A percentile compares a stretch with the other conserved stretches of the same genome.
Evolutionary conservation across 2,329 filamentous ascomycete genomes (phyloP).

Genomic region (Penicillium sumatraense): DNA sequence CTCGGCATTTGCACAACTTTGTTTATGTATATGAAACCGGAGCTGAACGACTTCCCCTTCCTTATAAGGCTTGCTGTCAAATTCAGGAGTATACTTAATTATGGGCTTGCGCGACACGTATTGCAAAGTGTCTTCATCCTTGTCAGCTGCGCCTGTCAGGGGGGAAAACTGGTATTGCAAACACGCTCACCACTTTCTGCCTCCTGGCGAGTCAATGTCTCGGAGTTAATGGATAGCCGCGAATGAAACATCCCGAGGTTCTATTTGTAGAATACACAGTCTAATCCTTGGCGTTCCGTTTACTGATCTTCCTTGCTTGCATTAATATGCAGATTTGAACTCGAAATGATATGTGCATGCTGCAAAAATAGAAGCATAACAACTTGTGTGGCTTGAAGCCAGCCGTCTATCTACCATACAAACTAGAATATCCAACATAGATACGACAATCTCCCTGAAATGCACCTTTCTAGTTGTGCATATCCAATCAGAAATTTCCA

Average conservation of each 20-base stretch:
- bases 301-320: not conserved
- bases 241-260: not conserved
- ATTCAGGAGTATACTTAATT: conserved; percentile 1
- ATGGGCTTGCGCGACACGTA: not conserved
- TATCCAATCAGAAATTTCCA: no score
- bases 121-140: not conserved
- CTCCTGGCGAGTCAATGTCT: not conserved
- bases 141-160: not conserved
- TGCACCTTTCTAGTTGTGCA: no score
- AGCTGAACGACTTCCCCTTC: not conserved
- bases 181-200: not conserved
- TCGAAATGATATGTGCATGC: not conserved
- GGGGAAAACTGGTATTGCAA: not conserved
- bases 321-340: not conserved
- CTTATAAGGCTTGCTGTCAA: not conserved
- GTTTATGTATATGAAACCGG: not conserved
- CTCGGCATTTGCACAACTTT: not conserved
- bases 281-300: not conserved
- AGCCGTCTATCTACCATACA: no score
- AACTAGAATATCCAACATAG: no score
- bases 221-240: not conserved
- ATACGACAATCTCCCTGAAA: no score
- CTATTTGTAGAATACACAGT: not conserved
- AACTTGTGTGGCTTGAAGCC: no score
- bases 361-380: no score